phyloP scores from a whole-genome alignment of 1,139 yeast genomes.

The Tardiomyces blankii region DNA sequence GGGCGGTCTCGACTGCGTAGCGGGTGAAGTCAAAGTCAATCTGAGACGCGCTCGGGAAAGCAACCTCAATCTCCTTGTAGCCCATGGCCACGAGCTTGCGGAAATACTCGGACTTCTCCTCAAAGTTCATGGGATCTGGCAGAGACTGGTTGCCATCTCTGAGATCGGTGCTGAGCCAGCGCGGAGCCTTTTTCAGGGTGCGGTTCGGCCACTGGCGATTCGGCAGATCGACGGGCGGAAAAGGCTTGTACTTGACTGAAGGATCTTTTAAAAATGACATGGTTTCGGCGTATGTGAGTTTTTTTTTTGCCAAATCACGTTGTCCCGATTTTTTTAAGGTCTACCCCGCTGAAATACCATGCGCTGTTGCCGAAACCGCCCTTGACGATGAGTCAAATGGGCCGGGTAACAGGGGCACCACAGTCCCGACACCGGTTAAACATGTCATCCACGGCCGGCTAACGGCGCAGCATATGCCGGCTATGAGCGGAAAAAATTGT shows the following conservation, averaged over 20 bases:
- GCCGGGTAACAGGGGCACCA: not conserved
- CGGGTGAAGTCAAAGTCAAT: conserved; percentile 94
- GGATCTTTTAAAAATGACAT: conserved; percentile 59
- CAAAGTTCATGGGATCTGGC: conserved; percentile 93
- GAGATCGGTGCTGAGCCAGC: conserved; percentile 94
- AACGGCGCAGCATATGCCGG: no score
- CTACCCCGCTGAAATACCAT: not conserved
- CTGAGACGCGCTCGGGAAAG: conserved; percentile 94
- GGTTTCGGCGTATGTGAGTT: conserved; percentile 1
- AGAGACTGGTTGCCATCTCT: conserved; percentile 96
- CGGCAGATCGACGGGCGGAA: conserved; percentile 54
- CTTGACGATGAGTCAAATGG: not conserved
- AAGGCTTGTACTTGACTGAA: conserved; percentile 60
- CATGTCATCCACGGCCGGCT: no score
- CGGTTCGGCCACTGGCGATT: conserved; percentile 84
- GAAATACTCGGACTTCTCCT: conserved; percentile 82
- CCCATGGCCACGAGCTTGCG: conserved; percentile 80
- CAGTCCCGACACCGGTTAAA: no score
- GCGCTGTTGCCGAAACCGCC: not conserved
- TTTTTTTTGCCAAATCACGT: not conserved
- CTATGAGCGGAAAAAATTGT: no score
- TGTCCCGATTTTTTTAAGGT: not conserved
- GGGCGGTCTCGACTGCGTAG: conserved; percentile 84
- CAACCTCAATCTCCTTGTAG: conserved; percentile 93
- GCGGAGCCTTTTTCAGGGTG: conserved; percentile 67